A percentile compares a stretch with the other conserved stretches of the same genome.
These are phyloP conservation scores for Kodamaea kaohsiungensis DNA, from an alignment of 805 yeast genomes.

Conservation along the genomic window DNA sequence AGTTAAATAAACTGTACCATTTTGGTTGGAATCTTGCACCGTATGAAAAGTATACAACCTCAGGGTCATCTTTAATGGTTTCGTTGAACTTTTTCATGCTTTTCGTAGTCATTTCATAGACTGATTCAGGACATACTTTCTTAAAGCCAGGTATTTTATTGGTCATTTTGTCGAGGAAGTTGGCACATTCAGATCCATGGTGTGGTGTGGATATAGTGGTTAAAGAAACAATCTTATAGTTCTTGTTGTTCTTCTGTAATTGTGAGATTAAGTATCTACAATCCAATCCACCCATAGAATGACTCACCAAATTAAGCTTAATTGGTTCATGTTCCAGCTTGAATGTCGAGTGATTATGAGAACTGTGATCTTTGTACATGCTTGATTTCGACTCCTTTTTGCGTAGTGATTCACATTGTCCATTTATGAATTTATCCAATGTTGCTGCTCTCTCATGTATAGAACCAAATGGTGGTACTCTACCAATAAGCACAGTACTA, in stretches of 20 bases:
- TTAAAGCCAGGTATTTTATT: slow-evolving; percentile 18
- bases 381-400: slow-evolving; percentile 12
- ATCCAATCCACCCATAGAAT: slow-evolving; percentile 94
- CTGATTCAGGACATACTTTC: slow-evolving; percentile 30
- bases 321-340: slow-evolving; percentile 26
- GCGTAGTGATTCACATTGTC: slow-evolving; percentile 23
- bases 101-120: slow-evolving; percentile 66
- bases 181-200: slow-evolving; percentile 82
- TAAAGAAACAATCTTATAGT: slow-evolving; percentile 65
- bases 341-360: neutral
- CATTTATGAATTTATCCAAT: slow-evolving; percentile 46
- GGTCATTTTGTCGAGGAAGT: slow-evolving; percentile 49
- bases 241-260: slow-evolving; percentile 38
- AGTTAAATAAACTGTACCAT: slow-evolving; percentile 59
- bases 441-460: slow-evolving; percentile 66
- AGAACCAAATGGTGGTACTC: slow-evolving; percentile 80
- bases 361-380: slow-evolving; percentile 10
- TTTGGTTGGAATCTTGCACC: slow-evolving; percentile 73
- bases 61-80: slow-evolving; percentile 52
- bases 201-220: slow-evolving; percentile 92
- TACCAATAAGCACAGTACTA: slow-evolving; percentile 66
- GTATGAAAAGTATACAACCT: slow-evolving; percentile 75
- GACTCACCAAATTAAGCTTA: slow-evolving; percentile 76
- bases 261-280: slow-evolving; percentile 71
- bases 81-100: slow-evolving; percentile 57